phyloP scores from a whole-genome alignment of 768 basidiomycete genomes.

The Termitomyces sp. region DNA sequence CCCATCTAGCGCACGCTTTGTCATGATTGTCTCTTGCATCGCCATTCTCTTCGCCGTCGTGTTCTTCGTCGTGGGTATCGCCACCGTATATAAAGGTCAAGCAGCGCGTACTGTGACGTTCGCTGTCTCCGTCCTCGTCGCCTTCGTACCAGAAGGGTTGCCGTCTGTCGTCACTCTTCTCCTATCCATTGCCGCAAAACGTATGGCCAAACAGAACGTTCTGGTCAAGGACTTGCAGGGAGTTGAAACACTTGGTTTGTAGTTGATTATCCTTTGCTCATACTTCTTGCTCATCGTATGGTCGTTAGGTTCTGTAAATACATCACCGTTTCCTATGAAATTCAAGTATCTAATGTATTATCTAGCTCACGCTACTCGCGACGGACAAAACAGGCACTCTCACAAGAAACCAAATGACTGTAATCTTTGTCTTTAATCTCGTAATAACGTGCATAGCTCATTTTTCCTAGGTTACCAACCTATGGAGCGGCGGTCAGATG shows the following conservation, averaged over 20 bases:
- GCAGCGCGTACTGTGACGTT: slow-evolving; percentile 57
- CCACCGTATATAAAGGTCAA: slow-evolving; percentile 60
- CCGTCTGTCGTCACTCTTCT: slow-evolving; percentile 65
- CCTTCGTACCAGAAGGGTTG: slow-evolving; percentile 58
- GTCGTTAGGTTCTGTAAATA: slow-evolving; percentile 31
- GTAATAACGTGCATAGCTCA: neutral
- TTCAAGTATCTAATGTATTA: slow-evolving; percentile 5
- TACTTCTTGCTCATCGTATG: slow-evolving; percentile 13
- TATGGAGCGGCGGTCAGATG: slow-evolving; percentile 63
- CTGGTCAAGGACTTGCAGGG: slow-evolving; percentile 73
- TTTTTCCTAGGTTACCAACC: slow-evolving; percentile 44
- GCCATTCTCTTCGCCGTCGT: slow-evolving; percentile 58
- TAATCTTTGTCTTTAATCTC: slow-evolving; percentile 9
- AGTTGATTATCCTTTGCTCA: slow-evolving; percentile 32
- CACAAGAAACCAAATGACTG: slow-evolving; percentile 71
- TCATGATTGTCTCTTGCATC: slow-evolving; percentile 55
- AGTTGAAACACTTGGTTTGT: slow-evolving; percentile 60
- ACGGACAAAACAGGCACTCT: slow-evolving; percentile 72
- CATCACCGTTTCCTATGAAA: neutral
- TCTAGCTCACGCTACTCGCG: slow-evolving; percentile 57
- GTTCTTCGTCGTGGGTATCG: slow-evolving; percentile 63
- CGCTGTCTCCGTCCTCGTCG: slow-evolving; percentile 55
- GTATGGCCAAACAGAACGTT: slow-evolving; percentile 68
- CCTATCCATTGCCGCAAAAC: slow-evolving; percentile 63
- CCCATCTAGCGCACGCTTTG: slow-evolving; percentile 45